Evolutionary conservation across 2,329 filamentous ascomycete species (phyloP), one percentile per base, ranked within the genome.

Genomic region (Triangularia verruculosa): DNA sequence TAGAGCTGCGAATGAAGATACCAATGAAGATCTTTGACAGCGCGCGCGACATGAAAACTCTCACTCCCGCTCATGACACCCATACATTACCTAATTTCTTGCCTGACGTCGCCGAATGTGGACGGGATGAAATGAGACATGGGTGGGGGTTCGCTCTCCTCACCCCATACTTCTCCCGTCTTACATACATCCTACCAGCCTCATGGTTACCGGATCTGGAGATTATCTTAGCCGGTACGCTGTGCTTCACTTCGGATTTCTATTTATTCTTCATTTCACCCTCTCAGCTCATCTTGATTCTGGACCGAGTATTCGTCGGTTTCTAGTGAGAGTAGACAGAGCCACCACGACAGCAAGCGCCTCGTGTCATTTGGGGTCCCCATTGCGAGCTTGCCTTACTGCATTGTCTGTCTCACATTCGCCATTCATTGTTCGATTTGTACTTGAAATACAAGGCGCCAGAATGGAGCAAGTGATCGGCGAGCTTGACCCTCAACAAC

Each of bases 301-400:
- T 8, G 8, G 17, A 9, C 39, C 8, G n/a, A 11, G 6, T 47
- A 9, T 12, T 32, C 9, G 3, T 12, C 5, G 3, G 3, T 7
- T n/a, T n/a, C 7, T 13, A 24, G 13, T 17, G 5, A 32, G 20
- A 57, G 15, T 4, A 34, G n/a, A 57, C 28, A 39, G 24, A 39
- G 55, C 17, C 28, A 57, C 28, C 55, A 39, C 55, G n/a, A 9
- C 2, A n/a, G 39, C 32, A 22, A 25, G 6, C 13, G 17, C 24
- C 30, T 58, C 32, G 39, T 58, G 56, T 27, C 56, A 58, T 47
- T 43, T 58, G 30, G 20, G 56, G 56, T 22, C 22, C 39, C 20
- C 30, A 58, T 58, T 58, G 56, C 56, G 56, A 58, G 25, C 22
- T 47, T 47, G 39, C 39, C 39, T 47, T 17, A 11, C 39, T 47